Evolutionary conservation across 495 filamentous ascomycete genomes (phyloP), one percentile per base, ranked within the genome.

Genomic region (Trichocladium uniseriatum): DNA sequence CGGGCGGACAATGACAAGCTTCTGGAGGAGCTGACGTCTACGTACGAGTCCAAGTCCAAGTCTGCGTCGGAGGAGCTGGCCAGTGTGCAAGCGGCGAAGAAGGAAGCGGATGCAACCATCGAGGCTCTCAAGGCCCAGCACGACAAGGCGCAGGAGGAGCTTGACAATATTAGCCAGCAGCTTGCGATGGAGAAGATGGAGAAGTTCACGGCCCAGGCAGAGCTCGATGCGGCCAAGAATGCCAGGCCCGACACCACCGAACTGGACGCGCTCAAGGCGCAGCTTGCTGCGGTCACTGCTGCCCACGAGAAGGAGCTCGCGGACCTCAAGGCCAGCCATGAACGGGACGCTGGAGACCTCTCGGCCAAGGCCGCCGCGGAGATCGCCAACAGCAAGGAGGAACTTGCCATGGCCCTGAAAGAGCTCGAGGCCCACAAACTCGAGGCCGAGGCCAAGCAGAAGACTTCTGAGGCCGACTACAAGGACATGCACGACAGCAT

Each of bases 401-500:
- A 72, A 54, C 48, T 66, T 0, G 62, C 60, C 36, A 63, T 66
- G 43, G 57, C 63, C 2, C 56, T 68, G 49, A 71, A 74, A 52
- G 71, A 74, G 31, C 59, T 74, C 1, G 69, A 74, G 44, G 67
- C 69, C n/a, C 59, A 65, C 49, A 62, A 62, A 63, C 59, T 66
- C 9, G 67, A 69, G 38, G 60, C 63, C 22, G 63, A 69, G 16
- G 65, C 66, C 10, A 70, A 66, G 52, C 49, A 63, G 20, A 71
- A 73, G 65, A 74, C 68, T 18, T 65, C 70, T 18, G 62, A 71
- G 59, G 65, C 72, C 20, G 76, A 79, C 55, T 78, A 76, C 59
- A 71, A 74, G 54, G 72, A 75, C 48, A 72, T 78, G 71, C 73
- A 79, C 48, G 73, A 77, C 19, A 76, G 70, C 47, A 60, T 78